Conservation (phyloP, 1,284 basidiomycete genomes). For the Sanguinoderma infundibulare region DNA sequence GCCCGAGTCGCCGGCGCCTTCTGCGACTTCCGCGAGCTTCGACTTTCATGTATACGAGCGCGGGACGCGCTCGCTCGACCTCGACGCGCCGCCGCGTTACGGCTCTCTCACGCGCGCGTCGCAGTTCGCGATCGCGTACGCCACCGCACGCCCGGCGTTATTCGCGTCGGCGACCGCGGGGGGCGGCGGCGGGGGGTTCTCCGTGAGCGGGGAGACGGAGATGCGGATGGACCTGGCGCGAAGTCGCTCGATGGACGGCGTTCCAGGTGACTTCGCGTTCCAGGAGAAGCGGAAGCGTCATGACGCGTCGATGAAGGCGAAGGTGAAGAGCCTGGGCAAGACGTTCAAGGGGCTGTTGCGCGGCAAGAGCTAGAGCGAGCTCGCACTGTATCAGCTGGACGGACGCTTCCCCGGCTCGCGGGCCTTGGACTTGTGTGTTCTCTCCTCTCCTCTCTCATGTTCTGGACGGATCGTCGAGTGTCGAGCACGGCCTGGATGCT, state of each 20-base stretch:
- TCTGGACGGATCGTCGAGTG: background rate
- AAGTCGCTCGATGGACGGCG: constrained; percentile 35
- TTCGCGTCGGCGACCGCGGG: constrained; percentile 18
- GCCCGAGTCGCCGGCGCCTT: constrained; percentile 39
- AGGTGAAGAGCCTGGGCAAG: constrained; percentile 47
- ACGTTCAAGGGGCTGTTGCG: constrained; percentile 46
- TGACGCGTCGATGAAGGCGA: constrained; percentile 33
- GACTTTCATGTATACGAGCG: constrained; percentile 19
- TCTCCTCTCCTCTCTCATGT: background rate
- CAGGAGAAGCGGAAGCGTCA: constrained; percentile 6
- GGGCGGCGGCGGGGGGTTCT: constrained; percentile 31
- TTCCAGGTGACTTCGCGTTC: constrained; percentile 24
- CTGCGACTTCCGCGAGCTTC: constrained; percentile 21
- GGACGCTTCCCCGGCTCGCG: background rate
- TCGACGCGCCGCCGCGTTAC: constrained; percentile 20
- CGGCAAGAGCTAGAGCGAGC: background rate
- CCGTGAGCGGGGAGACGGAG: constrained; percentile 63
- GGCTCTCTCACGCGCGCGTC: constrained; percentile 21
- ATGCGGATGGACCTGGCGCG: constrained; percentile 59
- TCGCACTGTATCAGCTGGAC: background rate
- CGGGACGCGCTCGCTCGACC: constrained; percentile 27
- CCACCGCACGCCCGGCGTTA: constrained; percentile 12
- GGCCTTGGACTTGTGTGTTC: background rate
- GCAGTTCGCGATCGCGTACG: constrained; percentile 1
- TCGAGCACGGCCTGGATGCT: background rate